These are phyloP conservation scores for Pinguiococcus pyrenoidosus DNA, from an alignment of 108 stramenopile species.

Conservation along the genomic window DNA sequence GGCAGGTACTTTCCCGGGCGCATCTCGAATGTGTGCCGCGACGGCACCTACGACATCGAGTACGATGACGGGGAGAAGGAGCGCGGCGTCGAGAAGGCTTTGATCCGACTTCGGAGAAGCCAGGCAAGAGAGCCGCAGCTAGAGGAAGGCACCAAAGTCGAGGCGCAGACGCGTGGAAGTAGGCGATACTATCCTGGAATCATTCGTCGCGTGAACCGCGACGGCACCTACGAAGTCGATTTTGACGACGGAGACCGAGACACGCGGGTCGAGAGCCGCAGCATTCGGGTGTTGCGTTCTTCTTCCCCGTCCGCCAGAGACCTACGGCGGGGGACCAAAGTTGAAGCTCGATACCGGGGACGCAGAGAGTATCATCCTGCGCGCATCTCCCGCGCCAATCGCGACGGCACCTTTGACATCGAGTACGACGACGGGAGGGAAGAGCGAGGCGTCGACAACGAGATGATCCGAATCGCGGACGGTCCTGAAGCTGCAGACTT, in stretches of 20 bases:
- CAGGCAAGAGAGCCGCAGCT: too few relatives aligned
- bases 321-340: not conserved
- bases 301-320: not conserved
- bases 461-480: not conserved
- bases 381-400: not conserved
- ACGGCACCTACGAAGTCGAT: conserved; percentile 33
- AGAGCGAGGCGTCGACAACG: too few relatives aligned
- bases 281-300: not conserved
- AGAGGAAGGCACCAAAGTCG: conserved; percentile 12
- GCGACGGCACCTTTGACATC: conserved; percentile 14
- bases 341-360: not conserved
- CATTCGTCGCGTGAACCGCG: conserved; percentile 14
- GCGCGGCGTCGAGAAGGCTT: conserved; percentile 2
- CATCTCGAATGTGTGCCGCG: too few relatives aligned
- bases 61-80: conserved; percentile 44
- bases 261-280: conserved; percentile 6
- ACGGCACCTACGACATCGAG: conserved; percentile 41
- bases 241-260: conserved; percentile 41
- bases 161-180: conserved; percentile 16
- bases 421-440: conserved; percentile 20
- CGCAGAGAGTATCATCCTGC: conserved; percentile 6
- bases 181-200: conserved; percentile 13
- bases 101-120: too few relatives aligned
- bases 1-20: too few relatives aligned
- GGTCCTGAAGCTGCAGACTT: not conserved